phyloP scores from a whole-genome alignment of 2,329 filamentous ascomycete genomes.

The Phialemonium atrogriseum region DNA sequence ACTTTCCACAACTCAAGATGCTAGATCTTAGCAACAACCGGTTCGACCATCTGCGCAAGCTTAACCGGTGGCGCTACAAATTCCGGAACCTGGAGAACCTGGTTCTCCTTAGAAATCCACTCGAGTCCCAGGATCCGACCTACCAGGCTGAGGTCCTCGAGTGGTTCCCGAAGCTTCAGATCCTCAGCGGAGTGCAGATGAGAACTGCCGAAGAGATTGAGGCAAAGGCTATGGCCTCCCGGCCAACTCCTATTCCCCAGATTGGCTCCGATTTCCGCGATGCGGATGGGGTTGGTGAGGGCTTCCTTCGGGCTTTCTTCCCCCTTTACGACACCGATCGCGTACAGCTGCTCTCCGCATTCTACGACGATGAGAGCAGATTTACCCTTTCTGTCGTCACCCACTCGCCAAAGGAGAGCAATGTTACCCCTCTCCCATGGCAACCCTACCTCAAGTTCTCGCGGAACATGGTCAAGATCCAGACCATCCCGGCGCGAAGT shows the following conservation, averaged over 20 bases:
- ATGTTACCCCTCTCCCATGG: conserved; percentile 48
- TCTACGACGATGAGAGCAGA: conserved; percentile 68
- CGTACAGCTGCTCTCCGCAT: conserved; percentile 48
- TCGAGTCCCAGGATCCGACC: conserved; percentile 50
- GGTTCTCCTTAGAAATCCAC: conserved; percentile 68
- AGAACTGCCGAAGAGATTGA: conserved; percentile 64
- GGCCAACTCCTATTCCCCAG: conserved; percentile 53
- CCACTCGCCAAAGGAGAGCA: conserved; percentile 35
- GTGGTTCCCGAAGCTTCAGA: conserved; percentile 76
- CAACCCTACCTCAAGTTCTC: conserved; percentile 68
- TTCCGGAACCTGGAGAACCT: conserved; percentile 76
- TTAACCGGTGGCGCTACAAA: conserved; percentile 71
- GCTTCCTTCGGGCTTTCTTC: conserved; percentile 69
- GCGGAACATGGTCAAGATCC: conserved; percentile 46
- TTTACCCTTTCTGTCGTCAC: conserved; percentile 73
- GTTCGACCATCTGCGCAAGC: conserved; percentile 56
- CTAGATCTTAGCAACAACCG: conserved; percentile 83
- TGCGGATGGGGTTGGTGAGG: conserved; percentile 63
- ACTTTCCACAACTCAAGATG: conserved; percentile 79
- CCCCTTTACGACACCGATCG: conserved; percentile 66
- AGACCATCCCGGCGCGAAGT: conserved; percentile 44
- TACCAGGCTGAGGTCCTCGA: conserved; percentile 62
- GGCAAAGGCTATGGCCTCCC: conserved; percentile 37
- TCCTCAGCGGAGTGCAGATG: conserved; percentile 67
- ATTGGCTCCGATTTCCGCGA: conserved; percentile 64